Evolutionary conservation across 108 stramenopile species (phyloP).

Genomic region (Nitzschia sp.): DNA sequence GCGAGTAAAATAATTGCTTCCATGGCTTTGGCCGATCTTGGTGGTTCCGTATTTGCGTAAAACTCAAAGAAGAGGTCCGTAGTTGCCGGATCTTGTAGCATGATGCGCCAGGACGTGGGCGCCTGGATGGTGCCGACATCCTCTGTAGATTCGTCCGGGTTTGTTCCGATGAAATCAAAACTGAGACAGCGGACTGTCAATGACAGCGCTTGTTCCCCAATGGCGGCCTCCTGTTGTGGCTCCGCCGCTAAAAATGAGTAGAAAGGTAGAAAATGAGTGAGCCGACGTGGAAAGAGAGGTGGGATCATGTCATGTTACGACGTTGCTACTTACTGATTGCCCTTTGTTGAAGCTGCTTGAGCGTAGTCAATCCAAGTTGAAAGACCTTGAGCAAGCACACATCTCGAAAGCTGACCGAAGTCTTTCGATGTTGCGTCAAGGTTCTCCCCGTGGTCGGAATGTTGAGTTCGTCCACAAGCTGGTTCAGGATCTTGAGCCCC

Average conservation of each 20-base stretch:
- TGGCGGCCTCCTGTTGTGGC: conserved; percentile 70
- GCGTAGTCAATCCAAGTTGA: conserved; percentile 89
- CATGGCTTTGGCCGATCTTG: conserved; percentile 89
- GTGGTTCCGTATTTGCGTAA: conserved; percentile 94
- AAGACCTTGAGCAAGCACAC: conserved; percentile 92
- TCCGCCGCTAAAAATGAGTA: conserved; percentile 47
- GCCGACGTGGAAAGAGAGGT: conserved; percentile 10
- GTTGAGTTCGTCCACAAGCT: conserved; percentile 96
- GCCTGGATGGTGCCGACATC: conserved; percentile 98
- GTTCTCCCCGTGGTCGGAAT: conserved; percentile 92
- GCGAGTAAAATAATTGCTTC: conserved; percentile 90
- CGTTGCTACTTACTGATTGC: conserved; percentile 71
- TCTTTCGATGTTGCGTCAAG: conserved; percentile 95
- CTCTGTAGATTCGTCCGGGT: conserved; percentile 97
- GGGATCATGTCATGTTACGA: not conserved
- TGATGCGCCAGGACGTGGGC: conserved; percentile 90
- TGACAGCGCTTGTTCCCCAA: conserved; percentile 88
- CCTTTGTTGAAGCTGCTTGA: conserved; percentile 90
- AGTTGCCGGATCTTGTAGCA: conserved; percentile 88
- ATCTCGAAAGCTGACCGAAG: conserved; percentile 96
- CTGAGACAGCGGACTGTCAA: conserved; percentile 88
- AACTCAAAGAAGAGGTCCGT: conserved; percentile 92
- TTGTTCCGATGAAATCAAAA: conserved; percentile 99
- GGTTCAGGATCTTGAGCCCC: conserved; percentile 94
- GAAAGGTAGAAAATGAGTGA: conserved; percentile 20